Base-by-base conservation (phyloP, 352 stramenopile genomes). In the Globisporangium spinosum region DNA sequence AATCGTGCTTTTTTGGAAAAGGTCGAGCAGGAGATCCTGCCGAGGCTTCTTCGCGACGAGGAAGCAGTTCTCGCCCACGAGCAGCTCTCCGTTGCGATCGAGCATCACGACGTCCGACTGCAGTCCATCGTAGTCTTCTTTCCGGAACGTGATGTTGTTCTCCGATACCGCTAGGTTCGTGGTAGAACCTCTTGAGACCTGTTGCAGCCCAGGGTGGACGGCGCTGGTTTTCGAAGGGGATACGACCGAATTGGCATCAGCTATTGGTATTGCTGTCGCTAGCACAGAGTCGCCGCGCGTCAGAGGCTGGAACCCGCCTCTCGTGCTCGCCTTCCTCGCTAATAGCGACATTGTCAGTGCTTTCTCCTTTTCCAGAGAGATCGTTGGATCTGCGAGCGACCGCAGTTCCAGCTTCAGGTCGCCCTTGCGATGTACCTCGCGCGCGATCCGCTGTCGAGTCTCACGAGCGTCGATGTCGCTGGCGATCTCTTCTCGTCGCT, bases 51-150 rank as follows among this genome's bases (percentile, higher is more conserved):
- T 73, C 13, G 70, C 65, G 2, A 88, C 69, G 51, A 89, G 58
- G 27, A 75, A 77, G 51, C 79, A 89, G 58, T 89, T 89, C 61
- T 88, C 67, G 1, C 79, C 75, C 2, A 89, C 70, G 3, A 89
- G 22, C 8, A 89, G 70, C 32, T 85, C 79, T 15, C 82, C 79
- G 2, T 57, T 65, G 43, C 58, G 75, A 4, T 77, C 73, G 8
- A 81, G 56, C 34, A 88, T 55, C 0, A 87, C 74, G 27, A 88
- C 56, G 27, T 80, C 75, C 6, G 82, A 89, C 12, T 72, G 51
- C 1, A 89, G 63, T 0, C 72, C 79, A 47, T 84, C 72, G 54
- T 89, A 89, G 66, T 89, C 82, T 57, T 88, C 77, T 4, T 73
- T 71, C 2, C 82, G 71, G 62, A 82, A 89, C 8, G 82, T 88